Evolutionary conservation across 768 basidiomycete species (phyloP).

Genomic region (Lactifluus subvellereus): DNA sequence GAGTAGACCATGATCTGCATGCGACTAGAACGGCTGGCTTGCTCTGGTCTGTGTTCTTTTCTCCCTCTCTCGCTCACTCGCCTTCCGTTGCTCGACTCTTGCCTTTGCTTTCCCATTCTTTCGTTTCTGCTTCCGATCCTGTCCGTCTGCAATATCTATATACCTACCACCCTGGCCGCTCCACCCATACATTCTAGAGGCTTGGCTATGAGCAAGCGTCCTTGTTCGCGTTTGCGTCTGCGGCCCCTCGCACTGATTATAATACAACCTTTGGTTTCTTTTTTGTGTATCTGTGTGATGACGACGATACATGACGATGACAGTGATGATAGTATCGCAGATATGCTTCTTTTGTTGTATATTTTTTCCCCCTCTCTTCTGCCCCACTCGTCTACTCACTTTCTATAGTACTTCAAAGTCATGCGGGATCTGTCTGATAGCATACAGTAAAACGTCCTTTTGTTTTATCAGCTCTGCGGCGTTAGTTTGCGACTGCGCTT

Average conservation of each 20-base stretch:
- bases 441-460: not conserved
- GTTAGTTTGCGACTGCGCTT: not conserved
- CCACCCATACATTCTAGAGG: not conserved
- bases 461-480: not conserved
- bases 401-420: not conserved
- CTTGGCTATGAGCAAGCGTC: not conserved
- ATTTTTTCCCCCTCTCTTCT: not conserved
- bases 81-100: not conserved
- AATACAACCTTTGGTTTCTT: not conserved
- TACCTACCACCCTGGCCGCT: not conserved
- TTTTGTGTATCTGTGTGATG: not conserved
- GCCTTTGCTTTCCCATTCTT: not conserved
- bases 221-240: not conserved
- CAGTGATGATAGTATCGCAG: not conserved
- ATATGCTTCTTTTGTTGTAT: not conserved
- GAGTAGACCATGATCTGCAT: slow-evolving; percentile 19
- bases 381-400: not conserved
- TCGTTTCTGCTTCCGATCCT: not conserved
- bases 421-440: not conserved
- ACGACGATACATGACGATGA: not conserved
- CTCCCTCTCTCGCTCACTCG: not conserved
- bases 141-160: not conserved
- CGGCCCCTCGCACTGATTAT: not conserved
- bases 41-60: slow-evolving; percentile 4
- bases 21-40: slow-evolving; percentile 1